Evolutionary conservation across 2,329 filamentous ascomycete species (phyloP), one percentile per base, ranked within the genome.

Genomic region (Penicillium sp.): DNA sequence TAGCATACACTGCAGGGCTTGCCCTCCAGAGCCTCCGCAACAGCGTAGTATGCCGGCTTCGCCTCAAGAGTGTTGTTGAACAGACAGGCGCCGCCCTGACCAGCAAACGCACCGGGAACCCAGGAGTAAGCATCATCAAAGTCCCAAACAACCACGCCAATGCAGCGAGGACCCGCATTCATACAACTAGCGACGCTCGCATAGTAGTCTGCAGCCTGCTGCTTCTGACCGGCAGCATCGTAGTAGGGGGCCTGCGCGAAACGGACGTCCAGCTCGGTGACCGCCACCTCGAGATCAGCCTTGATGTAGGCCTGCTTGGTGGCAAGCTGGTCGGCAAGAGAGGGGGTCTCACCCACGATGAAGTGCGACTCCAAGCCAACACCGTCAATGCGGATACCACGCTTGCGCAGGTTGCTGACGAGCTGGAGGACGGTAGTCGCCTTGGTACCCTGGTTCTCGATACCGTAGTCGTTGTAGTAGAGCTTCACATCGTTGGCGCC

Each of bases 291-390:
- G 4, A 86, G 66, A 1, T 71, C 57, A 31, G 79, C 75, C 0
- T 67, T 48, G 7, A 67, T 61, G 50, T 77, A 72, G 5, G 72
- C 69, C 28, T 67, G 60, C 63, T 79, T 78, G 15, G 75, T 72
- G 4, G 69, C 66, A 14, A 71, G 57, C 43, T 78, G 72, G 14
- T 75, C 73, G 7, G 72, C 67, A 56, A 75, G 73, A 38, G 69
- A 68, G 0, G 79, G 79, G 0, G 77, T 73, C 6, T 66, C 55
- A 55, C 76, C 77, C 1, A 75, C 73, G 34, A 75, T 76, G 62
- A 82, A 81, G 67, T 82, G 80, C 0, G 75, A 73, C 57, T 82
- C 78, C 6, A 82, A 69, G 6, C 80, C 80, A 1, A 82, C 70
- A 41, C 79, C 80, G 57, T 82, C 77, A 63, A 82, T 81, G 11